Conservation (phyloP, 2,329 filamentous ascomycete genomes). For the Juglanconis juglandina region DNA sequence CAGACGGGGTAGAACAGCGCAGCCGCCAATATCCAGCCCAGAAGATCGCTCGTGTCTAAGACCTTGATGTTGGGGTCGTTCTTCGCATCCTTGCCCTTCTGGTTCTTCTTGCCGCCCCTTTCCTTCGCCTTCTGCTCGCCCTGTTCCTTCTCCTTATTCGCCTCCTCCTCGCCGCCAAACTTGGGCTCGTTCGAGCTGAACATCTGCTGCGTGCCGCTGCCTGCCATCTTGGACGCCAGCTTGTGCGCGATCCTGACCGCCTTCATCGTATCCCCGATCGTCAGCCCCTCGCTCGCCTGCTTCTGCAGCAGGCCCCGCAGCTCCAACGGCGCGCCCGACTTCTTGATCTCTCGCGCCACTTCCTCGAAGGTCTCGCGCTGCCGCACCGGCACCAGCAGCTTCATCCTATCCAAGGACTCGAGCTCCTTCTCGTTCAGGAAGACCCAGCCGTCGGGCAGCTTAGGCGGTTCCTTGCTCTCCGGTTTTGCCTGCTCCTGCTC, state of each 20-base stretch:
- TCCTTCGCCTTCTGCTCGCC: conserved; percentile 13
- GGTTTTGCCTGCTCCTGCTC: not conserved
- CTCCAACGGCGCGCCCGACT: conserved; percentile 67
- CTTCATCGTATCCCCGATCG: conserved; percentile 53
- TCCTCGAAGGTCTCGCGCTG: conserved; percentile 58
- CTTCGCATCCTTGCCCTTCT: conserved; percentile 23
- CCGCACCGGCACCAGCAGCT: conserved; percentile 60
- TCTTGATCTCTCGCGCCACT: conserved; percentile 60
- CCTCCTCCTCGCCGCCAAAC: conserved; percentile 23
- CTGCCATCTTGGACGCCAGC: conserved; percentile 44
- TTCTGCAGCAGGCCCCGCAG: conserved; percentile 55
- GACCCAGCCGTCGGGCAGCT: conserved; percentile 45
- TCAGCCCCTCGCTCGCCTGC: conserved; percentile 50
- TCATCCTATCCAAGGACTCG: conserved; percentile 54
- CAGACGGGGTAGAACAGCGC: conserved; percentile 43
- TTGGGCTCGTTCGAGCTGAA: conserved; percentile 25
- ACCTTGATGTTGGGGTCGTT: conserved; percentile 17
- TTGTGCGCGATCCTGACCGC: conserved; percentile 54
- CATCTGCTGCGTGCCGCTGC: conserved; percentile 12
- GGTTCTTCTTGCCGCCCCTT: conserved; percentile 35
- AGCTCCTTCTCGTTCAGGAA: conserved; percentile 43
- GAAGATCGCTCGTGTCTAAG: conserved; percentile 46
- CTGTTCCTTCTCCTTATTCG: conserved; percentile 19
- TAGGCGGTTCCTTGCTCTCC: conserved; percentile 7
- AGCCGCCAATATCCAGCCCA: conserved; percentile 43